These are phyloP conservation scores for Lagerstroemia speciosa DNA, from an alignment of 345 rosid species.

Conservation along the genomic window DNA sequence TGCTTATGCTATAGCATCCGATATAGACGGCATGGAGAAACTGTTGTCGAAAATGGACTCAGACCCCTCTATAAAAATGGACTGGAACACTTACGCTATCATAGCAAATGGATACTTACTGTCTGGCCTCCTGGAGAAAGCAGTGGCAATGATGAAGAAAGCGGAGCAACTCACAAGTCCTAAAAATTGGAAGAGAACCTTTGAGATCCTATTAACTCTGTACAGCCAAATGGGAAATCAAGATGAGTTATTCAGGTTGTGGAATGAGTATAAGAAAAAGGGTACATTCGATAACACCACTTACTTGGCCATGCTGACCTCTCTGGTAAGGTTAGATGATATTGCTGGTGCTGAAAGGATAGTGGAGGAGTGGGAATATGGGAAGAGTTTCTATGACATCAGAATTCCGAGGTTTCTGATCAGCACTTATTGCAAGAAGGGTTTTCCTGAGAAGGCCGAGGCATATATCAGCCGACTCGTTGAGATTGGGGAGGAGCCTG, in stretches of 20 bases:
- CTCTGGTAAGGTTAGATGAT: slow-evolving; percentile 46
- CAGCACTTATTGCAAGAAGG: slow-evolving; percentile 39
- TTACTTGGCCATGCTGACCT: slow-evolving; percentile 37
- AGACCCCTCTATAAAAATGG: slow-evolving; percentile 23
- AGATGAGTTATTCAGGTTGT: slow-evolving; percentile 44
- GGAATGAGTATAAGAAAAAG: slow-evolving; percentile 36
- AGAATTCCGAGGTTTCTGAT: slow-evolving; percentile 42
- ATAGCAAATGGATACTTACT: slow-evolving; percentile 42
- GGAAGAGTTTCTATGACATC: slow-evolving; percentile 20
- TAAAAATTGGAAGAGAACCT: slow-evolving; percentile 18
- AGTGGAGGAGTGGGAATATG: slow-evolving; percentile 49
- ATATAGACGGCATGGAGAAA: slow-evolving; percentile 49
- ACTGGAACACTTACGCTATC: slow-evolving; percentile 39
- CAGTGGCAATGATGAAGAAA: slow-evolving; percentile 33
- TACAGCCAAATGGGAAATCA: slow-evolving; percentile 36
- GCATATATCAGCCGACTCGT: slow-evolving; percentile 19
- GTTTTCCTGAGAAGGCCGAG: slow-evolving; percentile 50
- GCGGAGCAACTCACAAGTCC: slow-evolving; percentile 24
- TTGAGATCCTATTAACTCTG: slow-evolving; percentile 33
- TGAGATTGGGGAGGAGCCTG: not conserved
- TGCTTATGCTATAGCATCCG: slow-evolving; percentile 36
- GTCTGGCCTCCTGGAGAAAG: slow-evolving; percentile 33
- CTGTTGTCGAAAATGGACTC: slow-evolving; percentile 35
- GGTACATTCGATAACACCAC: slow-evolving; percentile 31
- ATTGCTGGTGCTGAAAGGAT: slow-evolving; percentile 44